phyloP scores from a whole-genome alignment of 75 land plant species.

The Pseudotsuga menziesii region DNA sequence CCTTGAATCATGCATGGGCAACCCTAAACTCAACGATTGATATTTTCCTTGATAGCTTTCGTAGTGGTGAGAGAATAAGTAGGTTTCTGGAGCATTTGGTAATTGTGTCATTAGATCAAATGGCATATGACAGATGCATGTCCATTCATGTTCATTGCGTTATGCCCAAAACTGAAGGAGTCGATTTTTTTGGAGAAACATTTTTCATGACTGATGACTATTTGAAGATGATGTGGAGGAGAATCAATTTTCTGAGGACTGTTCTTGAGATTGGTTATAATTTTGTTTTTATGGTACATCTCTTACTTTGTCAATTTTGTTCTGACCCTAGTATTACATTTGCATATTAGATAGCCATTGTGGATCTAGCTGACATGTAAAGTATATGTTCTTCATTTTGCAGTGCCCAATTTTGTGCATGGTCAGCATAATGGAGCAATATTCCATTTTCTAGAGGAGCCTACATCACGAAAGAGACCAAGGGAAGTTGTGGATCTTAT shows the following conservation, averaged over 20 bases:
- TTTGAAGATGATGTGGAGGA: conserved; percentile 88
- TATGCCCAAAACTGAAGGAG: neutral
- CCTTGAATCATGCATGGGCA: conserved; percentile 46
- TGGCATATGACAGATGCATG: conserved; percentile 5
- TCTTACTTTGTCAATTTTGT: no score
- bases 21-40: conserved; percentile 27
- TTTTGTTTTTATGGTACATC: no score
- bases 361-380: neutral
- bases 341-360: neutral
- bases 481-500: conserved; percentile 22
- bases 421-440: conserved; percentile 7
- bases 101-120: conserved; percentile 25
- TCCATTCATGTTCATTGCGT: no score
- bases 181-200: conserved; percentile 9
- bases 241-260: conserved; percentile 27
- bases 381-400: neutral
- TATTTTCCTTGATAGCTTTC: conserved; percentile 42
- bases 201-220: no score
- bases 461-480: conserved; percentile 22
- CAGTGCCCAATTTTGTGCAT: conserved; percentile 1
- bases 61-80: conserved; percentile 20
- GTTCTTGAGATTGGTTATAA: conserved; percentile 3
- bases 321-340: neutral
- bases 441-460: conserved; percentile 8
- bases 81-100: conserved; percentile 26